These are phyloP conservation scores for Ceratobasidium sp. DNA, from an alignment of 1,284 basidiomycete species.

Conservation along the genomic window DNA sequence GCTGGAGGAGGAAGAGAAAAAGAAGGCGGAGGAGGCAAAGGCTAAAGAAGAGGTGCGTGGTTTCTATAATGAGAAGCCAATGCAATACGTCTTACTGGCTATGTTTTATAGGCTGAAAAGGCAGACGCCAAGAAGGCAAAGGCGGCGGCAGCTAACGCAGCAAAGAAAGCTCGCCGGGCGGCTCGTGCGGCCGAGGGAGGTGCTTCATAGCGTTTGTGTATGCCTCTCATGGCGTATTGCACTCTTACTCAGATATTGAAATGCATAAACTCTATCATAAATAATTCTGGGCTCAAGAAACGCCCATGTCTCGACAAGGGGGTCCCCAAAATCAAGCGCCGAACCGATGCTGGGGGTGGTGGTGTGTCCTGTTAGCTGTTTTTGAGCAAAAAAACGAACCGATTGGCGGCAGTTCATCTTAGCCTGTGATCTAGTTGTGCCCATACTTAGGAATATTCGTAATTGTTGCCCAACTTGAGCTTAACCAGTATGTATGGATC, in stretches of 20 bases:
- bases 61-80: neutral
- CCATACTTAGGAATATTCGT: too few relatives aligned
- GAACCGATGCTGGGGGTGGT: too few relatives aligned
- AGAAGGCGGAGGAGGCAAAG: constrained; percentile 76
- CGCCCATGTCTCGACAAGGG: too few relatives aligned
- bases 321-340: too few relatives aligned
- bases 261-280: neutral
- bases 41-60: constrained; percentile 76
- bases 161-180: constrained; percentile 92
- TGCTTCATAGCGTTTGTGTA: neutral
- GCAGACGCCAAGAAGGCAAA: constrained; percentile 88
- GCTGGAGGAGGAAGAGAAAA: constrained; percentile 80
- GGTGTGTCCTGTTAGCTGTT: too few relatives aligned
- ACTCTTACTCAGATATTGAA: neutral
- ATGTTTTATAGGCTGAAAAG: constrained; percentile 63
- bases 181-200: constrained; percentile 57
- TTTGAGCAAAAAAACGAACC: too few relatives aligned
- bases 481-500: too few relatives aligned
- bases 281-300: too few relatives aligned
- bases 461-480: too few relatives aligned
- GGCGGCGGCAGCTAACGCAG: constrained; percentile 86
- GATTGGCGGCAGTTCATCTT: too few relatives aligned
- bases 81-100: constrained; percentile 8
- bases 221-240: neutral
- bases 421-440: too few relatives aligned